These are phyloP conservation scores for Platanthera guangdongensis DNA, from an alignment of 106 monocot genomes.

Conservation along the genomic window DNA sequence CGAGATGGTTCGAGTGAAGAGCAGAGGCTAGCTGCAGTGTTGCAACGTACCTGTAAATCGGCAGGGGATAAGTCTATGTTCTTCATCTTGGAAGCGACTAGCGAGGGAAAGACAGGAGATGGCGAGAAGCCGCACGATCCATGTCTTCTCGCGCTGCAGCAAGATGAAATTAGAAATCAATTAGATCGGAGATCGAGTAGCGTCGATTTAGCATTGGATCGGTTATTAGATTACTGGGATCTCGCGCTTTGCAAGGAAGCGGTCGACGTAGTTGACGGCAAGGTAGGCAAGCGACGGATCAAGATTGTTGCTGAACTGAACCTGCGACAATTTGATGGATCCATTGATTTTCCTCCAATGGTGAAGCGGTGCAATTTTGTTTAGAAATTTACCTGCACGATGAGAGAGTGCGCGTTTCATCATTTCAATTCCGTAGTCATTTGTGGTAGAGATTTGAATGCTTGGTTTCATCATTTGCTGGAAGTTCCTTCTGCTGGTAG, in stretches of 20 bases:
- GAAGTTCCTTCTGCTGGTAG: not conserved
- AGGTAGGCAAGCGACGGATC: conserved; percentile 66
- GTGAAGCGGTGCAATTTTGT: not conserved
- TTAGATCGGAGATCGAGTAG: conserved; percentile 7
- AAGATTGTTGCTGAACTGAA: conserved; percentile 35
- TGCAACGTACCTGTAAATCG: conserved; percentile 52
- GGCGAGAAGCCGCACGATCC: conserved; percentile 65
- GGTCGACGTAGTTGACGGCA: conserved; percentile 80
- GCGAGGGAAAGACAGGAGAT: conserved; percentile 78
- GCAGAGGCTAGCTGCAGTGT: not conserved
- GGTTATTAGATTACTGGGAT: conserved; percentile 35
- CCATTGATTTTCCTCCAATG: not conserved
- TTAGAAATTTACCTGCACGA: conserved; percentile 41
- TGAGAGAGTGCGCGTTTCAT: conserved; percentile 37
- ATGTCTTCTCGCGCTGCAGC: conserved; percentile 59
- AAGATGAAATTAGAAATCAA: not conserved
- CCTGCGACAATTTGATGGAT: conserved; percentile 21
- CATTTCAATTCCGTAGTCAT: not conserved
- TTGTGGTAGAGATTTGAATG: not conserved
- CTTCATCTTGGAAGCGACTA: conserved; percentile 92
- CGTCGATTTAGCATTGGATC: not conserved
- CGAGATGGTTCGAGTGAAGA: not conserved
- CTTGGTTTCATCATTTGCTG: not conserved
- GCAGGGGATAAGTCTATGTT: conserved; percentile 31
- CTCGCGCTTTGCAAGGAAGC: conserved; percentile 56